Evolutionary conservation across 768 basidiomycete genomes (phyloP), one percentile per base, ranked within the genome.

Genomic region (Kwoniella mangroviensis): DNA sequence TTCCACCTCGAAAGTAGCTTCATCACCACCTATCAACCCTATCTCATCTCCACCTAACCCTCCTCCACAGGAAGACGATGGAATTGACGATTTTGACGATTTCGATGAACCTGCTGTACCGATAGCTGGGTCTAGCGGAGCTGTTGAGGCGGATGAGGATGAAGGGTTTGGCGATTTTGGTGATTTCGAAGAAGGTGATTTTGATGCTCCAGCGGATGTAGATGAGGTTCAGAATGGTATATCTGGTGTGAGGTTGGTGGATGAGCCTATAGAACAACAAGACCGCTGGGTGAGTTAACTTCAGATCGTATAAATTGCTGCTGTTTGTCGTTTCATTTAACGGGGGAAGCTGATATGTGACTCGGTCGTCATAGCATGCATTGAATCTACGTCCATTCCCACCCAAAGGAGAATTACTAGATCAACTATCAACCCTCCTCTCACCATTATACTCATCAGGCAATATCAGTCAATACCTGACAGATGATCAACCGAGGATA

Each of bases 401-500:
- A 56, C 86, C 87, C 41, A 83, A 85, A 72, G 78, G 84, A 55
- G 87, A 87, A 56, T 83, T 96, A 63, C 85, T 87, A 73, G 84
- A 86, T 55, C 88, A 90, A 76, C 84, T 95, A 41, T 85, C 91
- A 65, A 86, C 86, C 40, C 87, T 92, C 56, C 84, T 96, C 21
- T 86, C 79, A 57, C 89, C 90, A 13, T 82, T 92, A 68, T 93
- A 42, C n/a, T 21, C 90, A 89, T 84, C 86, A 12, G 71, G 62
- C 0, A 53, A 52, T 15, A 28, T 11, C 6, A n/a, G 13, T 15
- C 51, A 62, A 21, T 53, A 70, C 78, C 86, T 92, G 51, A 88
- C 89, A 15, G 87, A 90, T 69, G 91, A 93, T 62, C 87, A 86
- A 22, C 89, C 94, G 57, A 86, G 94, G 79, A 89, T 94, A 78